phyloP scores from a whole-genome alignment of 2,329 filamentous ascomycete species.

The Aspergillus tamarii region DNA sequence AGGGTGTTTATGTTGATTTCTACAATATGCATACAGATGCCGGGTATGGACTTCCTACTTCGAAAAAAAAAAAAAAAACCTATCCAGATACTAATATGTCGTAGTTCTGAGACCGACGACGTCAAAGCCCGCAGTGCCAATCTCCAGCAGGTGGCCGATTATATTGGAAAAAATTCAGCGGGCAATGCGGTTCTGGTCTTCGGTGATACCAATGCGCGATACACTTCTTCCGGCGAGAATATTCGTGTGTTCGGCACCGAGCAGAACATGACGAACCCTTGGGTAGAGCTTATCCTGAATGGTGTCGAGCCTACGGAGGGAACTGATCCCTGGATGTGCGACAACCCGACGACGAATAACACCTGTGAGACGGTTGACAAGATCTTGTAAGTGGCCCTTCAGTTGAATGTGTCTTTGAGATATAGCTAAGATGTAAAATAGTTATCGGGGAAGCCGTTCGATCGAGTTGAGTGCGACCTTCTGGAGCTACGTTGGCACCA shows the following conservation, averaged over 20 bases:
- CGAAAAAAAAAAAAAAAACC: too few species aligned
- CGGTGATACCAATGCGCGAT: constrained; percentile 69
- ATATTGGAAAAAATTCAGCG: constrained; percentile 59
- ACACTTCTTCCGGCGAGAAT: constrained; percentile 60
- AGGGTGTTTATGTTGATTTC: constrained; percentile 61
- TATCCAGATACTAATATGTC: not conserved
- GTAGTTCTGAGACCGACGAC: constrained; percentile 54
- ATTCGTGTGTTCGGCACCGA: constrained; percentile 55
- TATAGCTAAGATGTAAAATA: constrained; percentile 2
- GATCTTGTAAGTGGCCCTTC: constrained; percentile 46
- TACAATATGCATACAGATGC: constrained; percentile 72
- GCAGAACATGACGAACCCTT: constrained; percentile 61
- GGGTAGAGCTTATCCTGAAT: constrained; percentile 58
- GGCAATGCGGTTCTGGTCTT: constrained; percentile 67
- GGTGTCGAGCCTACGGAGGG: constrained; percentile 52
- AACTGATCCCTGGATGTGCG: constrained; percentile 50
- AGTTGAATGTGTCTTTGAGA: constrained; percentile 13
- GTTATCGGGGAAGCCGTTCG: constrained; percentile 38
- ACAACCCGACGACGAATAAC: constrained; percentile 59
- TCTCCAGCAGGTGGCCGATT: constrained; percentile 61
- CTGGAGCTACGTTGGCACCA: constrained; percentile 54
- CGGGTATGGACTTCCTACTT: constrained; percentile 41
- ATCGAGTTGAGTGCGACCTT: constrained; percentile 55
- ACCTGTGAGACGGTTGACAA: constrained; percentile 70
- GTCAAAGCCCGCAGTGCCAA: constrained; percentile 61